phyloP scores from a whole-genome alignment of 192 early-diverging fungal genomes.

The Backusella westeae region DNA sequence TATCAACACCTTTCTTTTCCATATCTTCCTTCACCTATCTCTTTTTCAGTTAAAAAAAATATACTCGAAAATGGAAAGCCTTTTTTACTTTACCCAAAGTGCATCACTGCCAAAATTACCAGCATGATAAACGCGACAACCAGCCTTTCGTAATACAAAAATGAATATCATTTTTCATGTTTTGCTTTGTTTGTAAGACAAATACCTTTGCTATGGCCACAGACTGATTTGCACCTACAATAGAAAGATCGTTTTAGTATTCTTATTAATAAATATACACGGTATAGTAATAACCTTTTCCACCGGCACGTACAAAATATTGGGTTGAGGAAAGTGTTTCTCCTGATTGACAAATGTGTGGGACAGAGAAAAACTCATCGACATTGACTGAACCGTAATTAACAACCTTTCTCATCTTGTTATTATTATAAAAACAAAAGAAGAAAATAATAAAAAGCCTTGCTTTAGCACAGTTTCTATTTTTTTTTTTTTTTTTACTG shows the following conservation, averaged over 20 bases:
- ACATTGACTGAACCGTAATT: constrained; percentile 78
- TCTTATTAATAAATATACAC: background rate
- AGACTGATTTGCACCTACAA: constrained; percentile 84
- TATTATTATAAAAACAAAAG: background rate
- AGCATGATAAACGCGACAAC: constrained; percentile 64
- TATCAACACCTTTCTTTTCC: constrained; percentile 62
- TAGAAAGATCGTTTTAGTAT: background rate
- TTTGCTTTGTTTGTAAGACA: background rate
- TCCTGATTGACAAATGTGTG: constrained; percentile 63
- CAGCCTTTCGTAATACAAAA: constrained; percentile 43
- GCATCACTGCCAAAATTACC: constrained; percentile 87
- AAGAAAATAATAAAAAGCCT: background rate
- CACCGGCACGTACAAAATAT: constrained; percentile 60
- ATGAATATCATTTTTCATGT: background rate
- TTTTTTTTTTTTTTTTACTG: background rate
- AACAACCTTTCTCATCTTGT: constrained; percentile 42
- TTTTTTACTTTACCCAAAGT: constrained; percentile 46
- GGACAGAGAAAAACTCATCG: constrained; percentile 75
- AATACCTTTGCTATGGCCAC: constrained; percentile 74
- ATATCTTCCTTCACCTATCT: constrained; percentile 58
- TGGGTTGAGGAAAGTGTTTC: constrained; percentile 47
- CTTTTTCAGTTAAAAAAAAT: background rate
- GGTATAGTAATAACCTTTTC: constrained; percentile 51
- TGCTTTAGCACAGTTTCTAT: background rate
- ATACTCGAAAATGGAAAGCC: background rate